Percentiles rank a stretch among this genome's conserved stretches.
These are phyloP conservation scores for Aspergillus sp. DNA, from an alignment of 2,329 filamentous ascomycete genomes.

Conservation along the genomic window DNA sequence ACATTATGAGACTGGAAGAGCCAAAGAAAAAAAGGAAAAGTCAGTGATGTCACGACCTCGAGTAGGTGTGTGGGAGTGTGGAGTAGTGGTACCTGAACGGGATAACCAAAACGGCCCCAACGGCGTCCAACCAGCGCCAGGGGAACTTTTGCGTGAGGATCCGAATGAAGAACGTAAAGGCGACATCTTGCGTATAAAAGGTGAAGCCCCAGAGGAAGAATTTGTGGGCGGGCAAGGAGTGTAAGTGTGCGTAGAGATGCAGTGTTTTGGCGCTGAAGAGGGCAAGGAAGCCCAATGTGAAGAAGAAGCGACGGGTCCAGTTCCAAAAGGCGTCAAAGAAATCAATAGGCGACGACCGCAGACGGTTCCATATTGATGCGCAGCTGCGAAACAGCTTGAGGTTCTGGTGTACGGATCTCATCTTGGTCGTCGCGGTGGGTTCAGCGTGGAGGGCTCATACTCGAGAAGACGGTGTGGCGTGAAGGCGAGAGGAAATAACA, in stretches of 20 bases:
- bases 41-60: background rate
- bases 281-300: slow-evolving; percentile 32
- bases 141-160: slow-evolving; percentile 29
- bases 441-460: slow-evolving; percentile 4
- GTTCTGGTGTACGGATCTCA: slow-evolving; percentile 7
- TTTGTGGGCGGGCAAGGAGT: slow-evolving; percentile 29
- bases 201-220: slow-evolving; percentile 34
- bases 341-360: slow-evolving; percentile 23
- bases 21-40: background rate
- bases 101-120: slow-evolving; percentile 30
- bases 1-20: slow-evolving; percentile 33
- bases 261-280: slow-evolving; percentile 33
- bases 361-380: slow-evolving; percentile 5
- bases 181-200: slow-evolving; percentile 38
- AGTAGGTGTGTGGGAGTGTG: slow-evolving; percentile 4
- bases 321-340: slow-evolving; percentile 33
- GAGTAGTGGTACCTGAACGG: slow-evolving; percentile 32
- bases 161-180: slow-evolving; percentile 30
- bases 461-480: background rate
- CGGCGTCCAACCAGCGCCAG: slow-evolving; percentile 25
- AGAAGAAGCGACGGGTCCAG: slow-evolving; percentile 37
- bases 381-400: slow-evolving; percentile 10
- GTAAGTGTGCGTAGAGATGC: slow-evolving; percentile 34
- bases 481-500: no score
- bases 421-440: slow-evolving; percentile 13